A percentile compares a stretch with the other conserved stretches of the same genome.
Evolutionary conservation across 2,329 filamentous ascomycete genomes (phyloP).

Genomic region (Botrytis aclada): DNA sequence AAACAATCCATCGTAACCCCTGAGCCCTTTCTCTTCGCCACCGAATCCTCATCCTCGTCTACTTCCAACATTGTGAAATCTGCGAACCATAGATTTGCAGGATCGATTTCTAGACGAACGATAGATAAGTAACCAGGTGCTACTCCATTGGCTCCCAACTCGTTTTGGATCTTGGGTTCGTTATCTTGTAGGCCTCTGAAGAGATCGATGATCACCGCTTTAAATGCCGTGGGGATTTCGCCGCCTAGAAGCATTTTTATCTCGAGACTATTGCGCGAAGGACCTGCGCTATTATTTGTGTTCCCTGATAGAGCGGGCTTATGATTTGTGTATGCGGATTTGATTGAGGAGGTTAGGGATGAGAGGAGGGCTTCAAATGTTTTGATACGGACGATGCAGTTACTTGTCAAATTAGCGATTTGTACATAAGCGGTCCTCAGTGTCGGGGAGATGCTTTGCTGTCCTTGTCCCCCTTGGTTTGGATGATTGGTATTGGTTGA

Average conservation of each 20-base stretch:
- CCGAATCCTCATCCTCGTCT: conserved; percentile 32
- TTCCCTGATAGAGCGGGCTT: conserved; percentile 25
- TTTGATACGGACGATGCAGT: conserved; percentile 33
- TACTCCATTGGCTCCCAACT: neutral
- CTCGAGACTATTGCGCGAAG: conserved; percentile 34
- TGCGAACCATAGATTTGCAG: conserved; percentile 36
- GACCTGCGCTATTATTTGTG: conserved; percentile 23
- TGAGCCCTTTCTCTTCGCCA: conserved; percentile 24
- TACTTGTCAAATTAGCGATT: conserved; percentile 35
- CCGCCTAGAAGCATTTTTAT: conserved; percentile 37
- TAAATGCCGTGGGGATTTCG: conserved; percentile 35
- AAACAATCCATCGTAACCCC: conserved; percentile 36
- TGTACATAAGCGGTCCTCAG: conserved; percentile 35
- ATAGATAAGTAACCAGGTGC: neutral
- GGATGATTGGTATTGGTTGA: conserved; percentile 19
- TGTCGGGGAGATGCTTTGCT: conserved; percentile 27
- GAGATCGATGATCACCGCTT: conserved; percentile 35
- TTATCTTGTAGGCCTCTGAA: conserved; percentile 28
- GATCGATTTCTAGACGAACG: conserved; percentile 37
- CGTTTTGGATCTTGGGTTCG: neutral
- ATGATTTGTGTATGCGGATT: conserved; percentile 31
- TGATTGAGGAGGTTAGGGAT: conserved; percentile 31
- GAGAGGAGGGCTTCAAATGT: conserved; percentile 36
- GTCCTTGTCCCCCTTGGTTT: conserved; percentile 12
- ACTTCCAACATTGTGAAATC: conserved; percentile 37